Evolutionary conservation across 2,329 filamentous ascomycete species (phyloP), one percentile per base, ranked within the genome.

Genomic region (Xylariaceae sp.): DNA sequence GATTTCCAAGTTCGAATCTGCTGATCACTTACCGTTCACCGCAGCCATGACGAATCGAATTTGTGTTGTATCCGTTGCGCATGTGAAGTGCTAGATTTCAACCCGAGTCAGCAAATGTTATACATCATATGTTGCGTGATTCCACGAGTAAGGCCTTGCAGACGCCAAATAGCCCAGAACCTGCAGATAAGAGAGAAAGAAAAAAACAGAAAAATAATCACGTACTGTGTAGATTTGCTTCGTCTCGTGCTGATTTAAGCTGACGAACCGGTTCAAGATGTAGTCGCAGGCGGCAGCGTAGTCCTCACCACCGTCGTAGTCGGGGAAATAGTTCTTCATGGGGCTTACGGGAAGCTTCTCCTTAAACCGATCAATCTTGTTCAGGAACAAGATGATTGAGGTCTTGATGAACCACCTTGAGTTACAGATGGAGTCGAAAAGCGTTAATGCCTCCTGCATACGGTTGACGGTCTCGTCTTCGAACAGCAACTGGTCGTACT

Each of bases 1-100:
- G 8, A 49, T 10, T 18, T 7, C 9, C 2, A 18, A 18, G 2
- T 13, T 13, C 30, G 23, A 37, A n/a, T 2, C 9, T 17, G 39
- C 2, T 34, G 17, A 23, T 5, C 0, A 74, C 87, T 72, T 83
- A 96, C 92, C 92, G 79, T 99, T 99, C 73, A 99, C 94, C 68
- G 94, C 94, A 63, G 93, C 92, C 94, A 99, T 99, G 78, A 99
- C 94, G 82, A 99, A 97, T 73, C 94, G 88, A 71, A 99, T 99
- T 77, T 99, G 94, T 71, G 94, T 97, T 37, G 94, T 99, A 74
- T 99, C 94, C 53, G 94, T 99, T 62, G 94, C 94, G 75, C 94
- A 97, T 54, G 94, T 99, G 79, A 99, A 99, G 78, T 97, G 94
- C 61, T 64, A 35, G 54, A 30, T 30, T 30, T 52, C 37, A 52